A percentile compares a stretch with the other conserved stretches of the same genome.
phyloP scores from a whole-genome alignment of 2,329 filamentous ascomycete species.

The Penicillium sp. region DNA sequence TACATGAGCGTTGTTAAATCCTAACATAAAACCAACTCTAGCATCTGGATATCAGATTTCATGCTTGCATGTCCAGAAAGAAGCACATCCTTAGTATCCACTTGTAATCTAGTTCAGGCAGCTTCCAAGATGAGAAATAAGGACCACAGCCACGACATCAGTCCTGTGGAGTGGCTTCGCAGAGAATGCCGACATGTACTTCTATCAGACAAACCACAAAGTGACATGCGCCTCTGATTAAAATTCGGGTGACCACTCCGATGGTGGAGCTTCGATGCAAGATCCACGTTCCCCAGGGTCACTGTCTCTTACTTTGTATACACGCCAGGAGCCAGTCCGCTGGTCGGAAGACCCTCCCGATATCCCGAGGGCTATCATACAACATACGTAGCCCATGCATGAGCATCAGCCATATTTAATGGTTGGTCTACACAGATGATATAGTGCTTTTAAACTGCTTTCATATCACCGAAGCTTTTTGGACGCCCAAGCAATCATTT shows the following conservation, averaged over 20 bases:
- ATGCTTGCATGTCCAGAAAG: no score
- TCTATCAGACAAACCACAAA: not conserved
- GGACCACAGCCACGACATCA: no score
- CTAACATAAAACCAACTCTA: no score
- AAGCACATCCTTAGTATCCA: no score
- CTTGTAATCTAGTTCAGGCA: no score
- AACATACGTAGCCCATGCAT: not conserved
- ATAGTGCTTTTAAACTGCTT: not conserved
- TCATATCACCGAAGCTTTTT: no score
- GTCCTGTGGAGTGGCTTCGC: not conserved
- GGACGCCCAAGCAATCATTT: no score
- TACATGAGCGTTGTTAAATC: no score
- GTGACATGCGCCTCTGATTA: conserved; percentile 6
- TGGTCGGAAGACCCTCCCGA: conserved; percentile 4
- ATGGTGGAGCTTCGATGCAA: conserved; percentile 3
- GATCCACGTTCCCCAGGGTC: conserved; percentile 6
- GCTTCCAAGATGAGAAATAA: no score
- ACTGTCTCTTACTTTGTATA: not conserved
- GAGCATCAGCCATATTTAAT: conserved; percentile 1
- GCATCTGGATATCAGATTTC: no score
- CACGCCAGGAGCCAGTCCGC: not conserved
- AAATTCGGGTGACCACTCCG: conserved; percentile 16
- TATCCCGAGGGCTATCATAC: conserved; percentile 6
- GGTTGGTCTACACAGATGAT: not conserved
- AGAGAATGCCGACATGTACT: not conserved